Conservation (phyloP, 441 rosid species). For the Corymbia calophylla region DNA sequence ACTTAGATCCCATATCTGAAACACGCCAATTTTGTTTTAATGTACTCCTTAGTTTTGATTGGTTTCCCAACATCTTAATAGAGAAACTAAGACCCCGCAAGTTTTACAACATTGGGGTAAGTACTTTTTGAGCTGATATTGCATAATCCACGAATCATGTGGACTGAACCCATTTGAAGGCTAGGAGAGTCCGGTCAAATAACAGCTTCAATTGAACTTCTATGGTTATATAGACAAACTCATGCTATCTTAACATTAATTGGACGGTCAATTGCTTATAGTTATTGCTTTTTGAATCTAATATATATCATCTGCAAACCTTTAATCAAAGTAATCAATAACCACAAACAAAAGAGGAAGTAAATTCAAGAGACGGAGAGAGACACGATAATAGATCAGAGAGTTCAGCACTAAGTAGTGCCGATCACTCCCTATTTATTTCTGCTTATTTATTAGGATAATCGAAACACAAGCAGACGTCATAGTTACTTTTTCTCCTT, state of each 20-base stretch:
- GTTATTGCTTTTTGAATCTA: too few species aligned
- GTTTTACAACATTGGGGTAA: background rate
- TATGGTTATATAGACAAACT: background rate
- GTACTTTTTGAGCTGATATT: background rate
- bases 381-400: background rate
- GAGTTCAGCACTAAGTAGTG: background rate
- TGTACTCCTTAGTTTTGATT: background rate
- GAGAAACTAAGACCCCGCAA: background rate
- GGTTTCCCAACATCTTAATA: background rate
- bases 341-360: background rate
- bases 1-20: background rate
- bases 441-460: background rate
- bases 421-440: background rate
- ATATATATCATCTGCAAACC: background rate
- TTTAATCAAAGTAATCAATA: background rate
- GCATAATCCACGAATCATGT: background rate
- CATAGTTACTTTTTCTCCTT: background rate
- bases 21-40: background rate
- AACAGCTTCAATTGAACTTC: background rate
- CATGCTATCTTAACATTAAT: background rate
- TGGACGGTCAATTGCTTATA: background rate
- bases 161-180: background rate
- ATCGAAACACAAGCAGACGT: background rate
- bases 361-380: background rate
- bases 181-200: background rate